Percentiles rank a stretch among this genome's conserved stretches.
Conservation (phyloP, 192 early-diverging fungal species). For the Rhizophagus sp. region DNA sequence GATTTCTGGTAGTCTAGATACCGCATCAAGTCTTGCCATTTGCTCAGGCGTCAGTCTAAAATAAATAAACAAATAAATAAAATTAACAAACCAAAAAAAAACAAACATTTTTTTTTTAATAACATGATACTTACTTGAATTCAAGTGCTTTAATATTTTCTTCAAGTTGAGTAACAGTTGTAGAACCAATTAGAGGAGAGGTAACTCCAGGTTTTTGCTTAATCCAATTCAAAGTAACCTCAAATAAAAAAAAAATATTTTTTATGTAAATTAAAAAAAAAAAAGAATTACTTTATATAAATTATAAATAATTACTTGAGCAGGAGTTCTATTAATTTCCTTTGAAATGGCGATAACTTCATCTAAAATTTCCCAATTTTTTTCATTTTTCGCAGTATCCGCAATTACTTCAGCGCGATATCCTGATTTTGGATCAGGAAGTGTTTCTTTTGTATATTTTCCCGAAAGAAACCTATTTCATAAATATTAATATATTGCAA, state of each 20-base stretch:
- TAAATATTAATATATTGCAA: too few relatives aligned
- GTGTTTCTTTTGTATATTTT: neutral
- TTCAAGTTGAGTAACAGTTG: constrained; percentile 38
- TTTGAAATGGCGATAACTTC: constrained; percentile 43
- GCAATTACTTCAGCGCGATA: too few relatives aligned
- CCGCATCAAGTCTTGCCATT: neutral
- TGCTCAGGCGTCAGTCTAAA: neutral
- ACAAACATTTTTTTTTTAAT: too few relatives aligned
- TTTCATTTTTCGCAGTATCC: neutral
- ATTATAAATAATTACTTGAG: constrained; percentile 31
- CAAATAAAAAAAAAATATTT: too few relatives aligned
- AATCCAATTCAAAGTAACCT: too few relatives aligned
- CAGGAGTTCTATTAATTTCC: constrained; percentile 41
- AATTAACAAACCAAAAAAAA: neutral
- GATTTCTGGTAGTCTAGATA: too few relatives aligned
- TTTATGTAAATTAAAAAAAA: too few relatives aligned
- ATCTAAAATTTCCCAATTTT: constrained; percentile 48
- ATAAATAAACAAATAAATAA: neutral
- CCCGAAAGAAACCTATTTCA: too few relatives aligned
- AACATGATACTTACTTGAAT: constrained; percentile 17
- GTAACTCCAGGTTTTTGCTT: too few relatives aligned
- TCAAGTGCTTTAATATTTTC: constrained; percentile 41
- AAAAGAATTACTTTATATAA: too few relatives aligned
- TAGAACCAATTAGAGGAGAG: constrained; percentile 29
- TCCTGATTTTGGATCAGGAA: too few relatives aligned